Conservation (phyloP, 306 rosid species). For the Vicia villosa region DNA sequence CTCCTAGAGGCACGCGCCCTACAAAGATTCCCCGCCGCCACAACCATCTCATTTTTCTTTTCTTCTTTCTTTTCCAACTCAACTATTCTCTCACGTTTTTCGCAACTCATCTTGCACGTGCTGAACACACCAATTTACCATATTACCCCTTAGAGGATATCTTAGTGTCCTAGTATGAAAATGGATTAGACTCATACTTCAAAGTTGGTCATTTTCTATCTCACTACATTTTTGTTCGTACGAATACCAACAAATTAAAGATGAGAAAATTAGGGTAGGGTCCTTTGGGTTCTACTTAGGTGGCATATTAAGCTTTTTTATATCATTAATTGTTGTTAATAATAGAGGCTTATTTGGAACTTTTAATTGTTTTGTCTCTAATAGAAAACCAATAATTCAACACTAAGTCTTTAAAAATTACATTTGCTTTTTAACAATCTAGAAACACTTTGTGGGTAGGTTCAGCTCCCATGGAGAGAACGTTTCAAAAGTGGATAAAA, state of each 20-base stretch:
- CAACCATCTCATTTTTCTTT: slow-evolving; percentile 21
- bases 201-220: slow-evolving; percentile 31
- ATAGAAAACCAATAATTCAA: slow-evolving; percentile 42
- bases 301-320: slow-evolving; percentile 47
- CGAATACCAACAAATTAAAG: slow-evolving; percentile 50
- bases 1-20: slow-evolving; percentile 63
- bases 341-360: slow-evolving; percentile 34
- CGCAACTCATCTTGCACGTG: slow-evolving; percentile 51
- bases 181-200: slow-evolving; percentile 32
- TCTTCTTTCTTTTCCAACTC: slow-evolving; percentile 19
- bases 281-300: slow-evolving; percentile 52
- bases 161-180: not conserved
- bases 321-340: slow-evolving; percentile 34
- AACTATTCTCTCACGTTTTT: slow-evolving; percentile 77
- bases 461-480: slow-evolving; percentile 87
- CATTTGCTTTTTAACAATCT: slow-evolving; percentile 50
- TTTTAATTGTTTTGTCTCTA: slow-evolving; percentile 46
- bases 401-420: slow-evolving; percentile 46
- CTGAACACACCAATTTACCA: not conserved
- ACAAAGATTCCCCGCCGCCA: slow-evolving; percentile 98
- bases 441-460: slow-evolving; percentile 57
- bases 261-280: slow-evolving; percentile 43
- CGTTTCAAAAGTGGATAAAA: slow-evolving; percentile 43
- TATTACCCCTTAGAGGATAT: not conserved
- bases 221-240: slow-evolving; percentile 49